These are phyloP conservation scores for Scedosporium dehoogii DNA, from an alignment of 2,329 filamentous ascomycete genomes.

Conservation along the genomic window DNA sequence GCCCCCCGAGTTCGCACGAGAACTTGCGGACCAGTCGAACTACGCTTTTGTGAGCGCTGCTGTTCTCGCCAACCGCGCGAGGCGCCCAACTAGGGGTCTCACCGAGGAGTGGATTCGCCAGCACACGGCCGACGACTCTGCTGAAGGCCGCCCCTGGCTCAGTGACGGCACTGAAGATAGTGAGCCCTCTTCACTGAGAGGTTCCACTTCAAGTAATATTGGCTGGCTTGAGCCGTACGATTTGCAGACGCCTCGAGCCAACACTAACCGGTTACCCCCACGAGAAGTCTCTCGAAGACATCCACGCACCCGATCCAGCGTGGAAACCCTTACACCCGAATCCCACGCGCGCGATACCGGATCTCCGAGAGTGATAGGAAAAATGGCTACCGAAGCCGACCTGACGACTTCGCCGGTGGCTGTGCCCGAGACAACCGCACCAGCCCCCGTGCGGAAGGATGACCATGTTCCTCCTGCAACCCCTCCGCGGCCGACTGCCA, in stretches of 20 bases:
- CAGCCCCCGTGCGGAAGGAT: neutral
- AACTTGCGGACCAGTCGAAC: slow-evolving; percentile 9
- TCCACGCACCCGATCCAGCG: slow-evolving; percentile 40
- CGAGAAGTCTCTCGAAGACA: slow-evolving; percentile 18
- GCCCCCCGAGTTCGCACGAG: slow-evolving; percentile 31
- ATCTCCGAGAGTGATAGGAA: slow-evolving; percentile 3
- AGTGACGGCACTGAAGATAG: slow-evolving; percentile 58
- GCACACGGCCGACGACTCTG: slow-evolving; percentile 62
- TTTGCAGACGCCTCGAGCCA: slow-evolving; percentile 36
- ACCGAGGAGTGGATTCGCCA: slow-evolving; percentile 82
- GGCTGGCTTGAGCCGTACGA: slow-evolving; percentile 36
- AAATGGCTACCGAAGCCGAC: slow-evolving; percentile 5
- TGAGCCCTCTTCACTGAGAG: slow-evolving; percentile 65
- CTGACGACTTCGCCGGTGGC: slow-evolving; percentile 15
- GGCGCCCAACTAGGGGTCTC: slow-evolving; percentile 51
- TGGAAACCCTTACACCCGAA: slow-evolving; percentile 41
- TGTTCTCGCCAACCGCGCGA: slow-evolving; percentile 52
- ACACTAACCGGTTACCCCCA: slow-evolving; percentile 10
- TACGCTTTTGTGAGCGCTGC: slow-evolving; percentile 38
- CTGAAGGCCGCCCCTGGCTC: slow-evolving; percentile 71
- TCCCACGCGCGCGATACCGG: slow-evolving; percentile 6
- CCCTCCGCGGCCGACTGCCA: slow-evolving; percentile 10
- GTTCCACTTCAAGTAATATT: slow-evolving; percentile 47
- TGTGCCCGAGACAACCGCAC: slow-evolving; percentile 7
- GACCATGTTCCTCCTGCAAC: slow-evolving; percentile 11